Conservation (phyloP, 2,329 filamentous ascomycete genomes). For the Cordyceps pruinosa region DNA sequence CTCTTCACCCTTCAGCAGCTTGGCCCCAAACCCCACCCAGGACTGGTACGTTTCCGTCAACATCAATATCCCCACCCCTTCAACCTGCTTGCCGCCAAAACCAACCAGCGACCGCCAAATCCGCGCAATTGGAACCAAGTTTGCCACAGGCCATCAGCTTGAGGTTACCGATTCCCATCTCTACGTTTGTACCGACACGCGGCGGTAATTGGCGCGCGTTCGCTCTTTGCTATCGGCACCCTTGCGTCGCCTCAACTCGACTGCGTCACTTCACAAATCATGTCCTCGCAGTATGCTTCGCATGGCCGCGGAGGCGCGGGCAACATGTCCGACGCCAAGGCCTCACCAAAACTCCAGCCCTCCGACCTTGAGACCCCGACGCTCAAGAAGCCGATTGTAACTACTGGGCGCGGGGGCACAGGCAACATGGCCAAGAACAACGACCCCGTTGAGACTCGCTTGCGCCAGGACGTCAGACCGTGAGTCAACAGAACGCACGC, state of each 20-base stretch:
- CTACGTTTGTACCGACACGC: too few relatives aligned
- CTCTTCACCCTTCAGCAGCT: too few relatives aligned
- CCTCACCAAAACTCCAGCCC: slow-evolving; percentile 45
- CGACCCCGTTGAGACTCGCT: slow-evolving; percentile 66
- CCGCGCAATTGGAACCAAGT: too few relatives aligned
- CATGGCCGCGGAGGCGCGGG: slow-evolving; percentile 75
- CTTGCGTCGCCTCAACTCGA: background rate
- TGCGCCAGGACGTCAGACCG: slow-evolving; percentile 76
- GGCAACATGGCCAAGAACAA: slow-evolving; percentile 79
- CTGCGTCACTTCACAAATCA: slow-evolving; percentile 19
- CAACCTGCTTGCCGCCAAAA: too few relatives aligned
- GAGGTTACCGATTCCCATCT: too few relatives aligned
- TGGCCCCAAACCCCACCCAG: too few relatives aligned
- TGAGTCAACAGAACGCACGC: slow-evolving; percentile 36
- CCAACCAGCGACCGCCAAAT: too few relatives aligned
- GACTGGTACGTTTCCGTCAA: too few relatives aligned
- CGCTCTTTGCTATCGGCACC: background rate
- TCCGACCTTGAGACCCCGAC: slow-evolving; percentile 73
- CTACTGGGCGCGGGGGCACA: slow-evolving; percentile 79
- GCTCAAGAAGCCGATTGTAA: slow-evolving; percentile 77
- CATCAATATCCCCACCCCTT: too few relatives aligned
- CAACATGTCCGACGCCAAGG: slow-evolving; percentile 53
- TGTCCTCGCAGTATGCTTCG: slow-evolving; percentile 44
- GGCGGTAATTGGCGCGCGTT: background rate
- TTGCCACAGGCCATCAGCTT: too few relatives aligned